A percentile compares a stretch with the other conserved stretches of the same genome.
Conservation (phyloP, 1,284 basidiomycete genomes). For the Stygiomarasmius scandens region DNA sequence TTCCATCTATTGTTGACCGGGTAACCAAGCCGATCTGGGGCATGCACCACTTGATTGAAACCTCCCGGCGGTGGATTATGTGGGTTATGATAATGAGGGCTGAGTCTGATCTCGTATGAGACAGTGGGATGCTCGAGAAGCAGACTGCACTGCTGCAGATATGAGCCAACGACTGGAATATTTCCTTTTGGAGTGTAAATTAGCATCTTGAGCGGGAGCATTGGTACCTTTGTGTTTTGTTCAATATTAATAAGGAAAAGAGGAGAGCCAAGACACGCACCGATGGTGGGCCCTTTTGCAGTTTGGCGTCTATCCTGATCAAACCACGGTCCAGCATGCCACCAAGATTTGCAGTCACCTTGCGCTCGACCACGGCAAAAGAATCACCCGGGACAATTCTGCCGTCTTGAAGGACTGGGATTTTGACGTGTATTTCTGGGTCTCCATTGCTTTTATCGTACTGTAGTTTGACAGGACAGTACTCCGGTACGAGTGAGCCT, state of each 20-base stretch:
- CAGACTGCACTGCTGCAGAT: constrained; percentile 68
- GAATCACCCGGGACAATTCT: constrained; percentile 53
- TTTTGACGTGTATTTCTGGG: constrained; percentile 81
- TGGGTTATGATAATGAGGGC: constrained; percentile 83
- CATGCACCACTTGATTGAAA: constrained; percentile 47
- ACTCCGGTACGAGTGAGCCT: constrained; percentile 56
- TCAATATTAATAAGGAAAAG: constrained; percentile 6
- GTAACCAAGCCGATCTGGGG: constrained; percentile 44
- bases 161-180: constrained; percentile 78
- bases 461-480: constrained; percentile 77
- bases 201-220: constrained; percentile 82
- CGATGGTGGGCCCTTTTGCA: constrained; percentile 61
- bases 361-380: constrained; percentile 87
- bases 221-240: constrained; percentile 60
- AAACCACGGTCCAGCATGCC: constrained; percentile 83
- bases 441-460: constrained; percentile 73
- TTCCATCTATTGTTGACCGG: constrained; percentile 57
- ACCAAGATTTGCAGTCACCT: constrained; percentile 75
- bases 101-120: constrained; percentile 53
- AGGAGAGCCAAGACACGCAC: constrained; percentile 46
- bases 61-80: constrained; percentile 83
- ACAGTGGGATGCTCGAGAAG: constrained; percentile 81
- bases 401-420: constrained; percentile 51
- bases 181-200: constrained; percentile 94
- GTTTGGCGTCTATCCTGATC: constrained; percentile 82